Percentiles rank a stretch among this genome's conserved stretches.
Evolutionary conservation across 768 basidiomycete species (phyloP).

Genomic region (Ramaria rubella): DNA sequence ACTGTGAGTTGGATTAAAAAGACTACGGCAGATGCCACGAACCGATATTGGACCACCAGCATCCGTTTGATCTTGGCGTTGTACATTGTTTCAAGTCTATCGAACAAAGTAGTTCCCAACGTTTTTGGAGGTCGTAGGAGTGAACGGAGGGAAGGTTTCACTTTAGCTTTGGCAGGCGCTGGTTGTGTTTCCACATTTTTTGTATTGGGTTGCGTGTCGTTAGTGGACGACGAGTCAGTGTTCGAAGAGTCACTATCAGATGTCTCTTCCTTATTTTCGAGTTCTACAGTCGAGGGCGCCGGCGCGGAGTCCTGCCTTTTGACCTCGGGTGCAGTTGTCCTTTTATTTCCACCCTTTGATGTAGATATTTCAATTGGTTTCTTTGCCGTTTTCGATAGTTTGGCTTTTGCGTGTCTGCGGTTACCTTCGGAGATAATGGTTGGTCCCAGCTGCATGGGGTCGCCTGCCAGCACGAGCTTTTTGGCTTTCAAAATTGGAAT

Average conservation of each 20-base stretch:
- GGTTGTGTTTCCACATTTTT: background rate
- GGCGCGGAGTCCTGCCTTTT: background rate
- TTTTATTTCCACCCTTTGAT: background rate
- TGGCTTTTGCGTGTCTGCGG: constrained; percentile 22
- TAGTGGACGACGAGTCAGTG: background rate
- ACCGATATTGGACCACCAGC: constrained; percentile 88
- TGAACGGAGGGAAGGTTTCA: constrained; percentile 1
- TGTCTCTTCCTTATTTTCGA: background rate
- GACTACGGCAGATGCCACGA: constrained; percentile 16
- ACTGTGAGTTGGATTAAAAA: background rate
- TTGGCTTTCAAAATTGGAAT: constrained; percentile 89
- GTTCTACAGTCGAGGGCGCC: background rate
- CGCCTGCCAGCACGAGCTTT: constrained; percentile 87
- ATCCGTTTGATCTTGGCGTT: constrained; percentile 77
- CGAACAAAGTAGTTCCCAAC: constrained; percentile 86
- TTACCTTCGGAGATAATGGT: constrained; percentile 71
- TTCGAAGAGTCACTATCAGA: background rate
- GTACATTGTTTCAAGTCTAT: constrained; percentile 85
- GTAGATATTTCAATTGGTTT: constrained; percentile 9
- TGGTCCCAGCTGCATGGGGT: constrained; percentile 93
- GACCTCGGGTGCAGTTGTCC: background rate
- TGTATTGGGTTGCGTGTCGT: background rate
- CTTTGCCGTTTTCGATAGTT: constrained; percentile 3
- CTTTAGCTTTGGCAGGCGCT: constrained; percentile 13
- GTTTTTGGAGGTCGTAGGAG: constrained; percentile 56